Conservation (phyloP, 192 early-diverging fungal genomes). For the Lunasporangiospora selenospora region DNA sequence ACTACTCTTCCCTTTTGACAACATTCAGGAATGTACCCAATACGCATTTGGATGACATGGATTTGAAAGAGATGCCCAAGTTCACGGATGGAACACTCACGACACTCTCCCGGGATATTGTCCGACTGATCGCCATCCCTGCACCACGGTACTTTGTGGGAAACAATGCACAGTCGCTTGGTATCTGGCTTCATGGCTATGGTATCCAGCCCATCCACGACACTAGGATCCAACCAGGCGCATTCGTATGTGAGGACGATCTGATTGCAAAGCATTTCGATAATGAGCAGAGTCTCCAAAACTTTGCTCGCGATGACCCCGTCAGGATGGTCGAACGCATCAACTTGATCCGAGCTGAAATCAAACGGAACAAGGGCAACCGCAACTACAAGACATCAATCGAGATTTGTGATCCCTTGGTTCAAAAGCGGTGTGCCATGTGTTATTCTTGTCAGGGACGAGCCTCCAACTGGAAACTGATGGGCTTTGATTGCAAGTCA, state of each 20-base stretch:
- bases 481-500: slow-evolving; percentile 59
- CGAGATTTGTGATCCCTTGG: slow-evolving; percentile 39
- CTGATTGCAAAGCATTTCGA: slow-evolving; percentile 64
- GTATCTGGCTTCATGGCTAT: slow-evolving; percentile 61
- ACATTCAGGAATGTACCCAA: slow-evolving; percentile 43
- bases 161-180: slow-evolving; percentile 60
- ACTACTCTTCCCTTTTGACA: too few relatives aligned
- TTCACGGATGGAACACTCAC: slow-evolving; percentile 63
- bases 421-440: slow-evolving; percentile 55
- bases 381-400: slow-evolving; percentile 26
- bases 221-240: slow-evolving; percentile 57
- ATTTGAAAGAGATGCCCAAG: slow-evolving; percentile 48
- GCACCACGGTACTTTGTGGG: slow-evolving; percentile 56
- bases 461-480: slow-evolving; percentile 57
- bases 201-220: slow-evolving; percentile 60
- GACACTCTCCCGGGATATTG: slow-evolving; percentile 58
- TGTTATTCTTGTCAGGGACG: slow-evolving; percentile 58
- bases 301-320: slow-evolving; percentile 28
- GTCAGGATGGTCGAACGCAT: slow-evolving; percentile 50
- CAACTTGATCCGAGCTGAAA: slow-evolving; percentile 48
- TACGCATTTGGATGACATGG: slow-evolving; percentile 42
- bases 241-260: slow-evolving; percentile 59
- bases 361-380: slow-evolving; percentile 47
- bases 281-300: slow-evolving; percentile 28
- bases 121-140: slow-evolving; percentile 46